phyloP scores from a whole-genome alignment of 1,139 yeast species.

The Saccharomyces hybrid region DNA sequence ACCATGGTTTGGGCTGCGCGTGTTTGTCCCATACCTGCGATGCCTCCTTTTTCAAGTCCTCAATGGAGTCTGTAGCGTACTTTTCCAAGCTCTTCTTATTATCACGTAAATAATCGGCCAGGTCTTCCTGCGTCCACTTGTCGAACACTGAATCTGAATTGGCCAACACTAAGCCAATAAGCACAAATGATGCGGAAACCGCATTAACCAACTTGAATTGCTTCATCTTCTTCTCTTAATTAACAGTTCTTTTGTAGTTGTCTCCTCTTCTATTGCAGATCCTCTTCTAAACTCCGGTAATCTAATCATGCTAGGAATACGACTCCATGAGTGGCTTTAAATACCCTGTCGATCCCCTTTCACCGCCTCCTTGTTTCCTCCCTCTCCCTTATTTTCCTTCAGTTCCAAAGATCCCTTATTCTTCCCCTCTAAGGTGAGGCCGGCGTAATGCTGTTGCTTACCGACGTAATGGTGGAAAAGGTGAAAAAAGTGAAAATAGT shows the following conservation, averaged over 20 bases:
- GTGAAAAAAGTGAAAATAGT: neutral
- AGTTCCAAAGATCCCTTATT: neutral
- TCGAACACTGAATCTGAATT: slow-evolving; percentile 19
- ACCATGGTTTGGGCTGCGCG: slow-evolving; percentile 25
- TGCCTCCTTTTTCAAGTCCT: slow-evolving; percentile 35
- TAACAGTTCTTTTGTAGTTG: neutral
- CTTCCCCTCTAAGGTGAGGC: neutral
- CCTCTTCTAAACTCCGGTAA: neutral
- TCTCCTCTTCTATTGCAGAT: neutral
- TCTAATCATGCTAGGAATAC: neutral
- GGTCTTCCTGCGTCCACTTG: slow-evolving; percentile 30
- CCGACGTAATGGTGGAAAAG: neutral
- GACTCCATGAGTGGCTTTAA: neutral
- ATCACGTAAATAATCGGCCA: slow-evolving; percentile 34
- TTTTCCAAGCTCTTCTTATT: slow-evolving; percentile 29
- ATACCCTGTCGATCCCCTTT: slow-evolving; percentile 1
- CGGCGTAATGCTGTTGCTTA: slow-evolving; percentile 1
- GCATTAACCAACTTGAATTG: slow-evolving; percentile 2
- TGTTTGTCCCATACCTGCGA: slow-evolving; percentile 32
- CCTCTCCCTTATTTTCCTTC: neutral
- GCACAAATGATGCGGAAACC: slow-evolving; percentile 1
- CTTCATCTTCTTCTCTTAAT: slow-evolving; percentile 2
- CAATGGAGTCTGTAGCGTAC: slow-evolving; percentile 17
- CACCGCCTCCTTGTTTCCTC: neutral
- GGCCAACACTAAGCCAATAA: slow-evolving; percentile 6